Conservation (phyloP, 2,329 filamentous ascomycete species). For the Neofusicoccum cordaticola region DNA sequence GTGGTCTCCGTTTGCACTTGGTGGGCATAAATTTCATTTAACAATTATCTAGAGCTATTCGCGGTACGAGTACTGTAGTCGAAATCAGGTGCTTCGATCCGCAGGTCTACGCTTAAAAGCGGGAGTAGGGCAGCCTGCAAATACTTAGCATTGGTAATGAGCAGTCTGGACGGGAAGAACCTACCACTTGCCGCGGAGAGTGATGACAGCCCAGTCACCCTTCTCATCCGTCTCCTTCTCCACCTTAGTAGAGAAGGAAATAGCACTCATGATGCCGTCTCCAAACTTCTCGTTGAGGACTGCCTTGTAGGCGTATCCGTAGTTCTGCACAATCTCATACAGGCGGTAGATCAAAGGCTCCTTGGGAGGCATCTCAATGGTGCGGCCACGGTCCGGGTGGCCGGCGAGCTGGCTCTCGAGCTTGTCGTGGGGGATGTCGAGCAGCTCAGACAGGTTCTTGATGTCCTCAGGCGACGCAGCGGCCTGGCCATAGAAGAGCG, state of each 20-base stretch:
- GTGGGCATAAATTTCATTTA: background rate
- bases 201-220: slow-evolving; percentile 84
- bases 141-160: slow-evolving; percentile 18
- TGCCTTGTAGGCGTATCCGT: slow-evolving; percentile 94
- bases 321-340: slow-evolving; percentile 95
- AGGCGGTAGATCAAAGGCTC: slow-evolving; percentile 87
- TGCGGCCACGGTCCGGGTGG: slow-evolving; percentile 77
- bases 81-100: background rate
- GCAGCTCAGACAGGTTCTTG: slow-evolving; percentile 62
- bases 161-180: slow-evolving; percentile 25
- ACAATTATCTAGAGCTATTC: background rate
- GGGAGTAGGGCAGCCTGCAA: slow-evolving; percentile 47
- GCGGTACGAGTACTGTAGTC: background rate
- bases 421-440: slow-evolving; percentile 57
- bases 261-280: slow-evolving; percentile 91
- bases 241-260: slow-evolving; percentile 84
- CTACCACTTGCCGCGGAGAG: slow-evolving; percentile 78
- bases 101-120: slow-evolving; percentile 37
- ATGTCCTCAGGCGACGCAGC: slow-evolving; percentile 69
- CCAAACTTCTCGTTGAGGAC: slow-evolving; percentile 85
- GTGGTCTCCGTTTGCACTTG: background rate
- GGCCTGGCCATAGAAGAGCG: slow-evolving; percentile 87
- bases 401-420: slow-evolving; percentile 65
- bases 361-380: slow-evolving; percentile 77
- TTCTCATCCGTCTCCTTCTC: slow-evolving; percentile 89